A percentile compares a stretch with the other conserved stretches of the same genome.
These are phyloP conservation scores for Tuber microsphaerosporum DNA, from an alignment of 495 filamentous ascomycete genomes.

Conservation along the genomic window DNA sequence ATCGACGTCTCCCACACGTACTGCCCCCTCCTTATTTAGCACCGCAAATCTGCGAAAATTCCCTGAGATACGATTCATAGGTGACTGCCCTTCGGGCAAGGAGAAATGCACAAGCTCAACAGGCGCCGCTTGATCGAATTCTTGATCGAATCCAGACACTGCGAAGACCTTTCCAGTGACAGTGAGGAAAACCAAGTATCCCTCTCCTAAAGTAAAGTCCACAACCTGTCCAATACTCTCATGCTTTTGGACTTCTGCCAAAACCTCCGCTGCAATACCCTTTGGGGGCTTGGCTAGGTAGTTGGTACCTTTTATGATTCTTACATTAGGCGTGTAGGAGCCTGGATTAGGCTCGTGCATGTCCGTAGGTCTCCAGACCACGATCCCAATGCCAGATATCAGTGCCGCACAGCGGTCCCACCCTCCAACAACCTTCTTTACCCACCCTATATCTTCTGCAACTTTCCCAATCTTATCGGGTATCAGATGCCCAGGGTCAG, in stretches of 20 bases:
- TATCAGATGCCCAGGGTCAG: slow-evolving; percentile 6
- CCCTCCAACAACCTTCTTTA: slow-evolving; percentile 36
- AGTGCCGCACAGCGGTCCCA: slow-evolving; percentile 36
- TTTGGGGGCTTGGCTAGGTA: not conserved
- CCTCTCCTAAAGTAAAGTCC: slow-evolving; percentile 36
- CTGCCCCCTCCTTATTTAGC: slow-evolving; percentile 35
- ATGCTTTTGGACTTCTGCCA: not conserved
- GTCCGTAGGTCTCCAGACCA: slow-evolving; percentile 21
- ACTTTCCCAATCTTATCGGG: slow-evolving; percentile 13
- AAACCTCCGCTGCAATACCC: not conserved
- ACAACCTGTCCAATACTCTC: slow-evolving; percentile 12
- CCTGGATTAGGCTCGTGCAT: slow-evolving; percentile 4
- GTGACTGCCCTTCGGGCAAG: slow-evolving; percentile 20
- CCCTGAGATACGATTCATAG: slow-evolving; percentile 30
- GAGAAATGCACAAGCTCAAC: slow-evolving; percentile 33
- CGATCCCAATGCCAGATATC: slow-evolving; percentile 29
- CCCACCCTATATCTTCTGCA: slow-evolving; percentile 8
- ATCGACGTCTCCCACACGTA: slow-evolving; percentile 25
- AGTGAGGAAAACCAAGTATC: slow-evolving; percentile 35
- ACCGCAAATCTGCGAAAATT: slow-evolving; percentile 35
- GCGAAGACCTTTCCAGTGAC: slow-evolving; percentile 36
- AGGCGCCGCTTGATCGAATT: slow-evolving; percentile 13
- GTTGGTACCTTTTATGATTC: not conserved
- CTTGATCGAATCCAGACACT: slow-evolving; percentile 14
- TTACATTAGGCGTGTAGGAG: not conserved